Evolutionary conservation across 2,329 filamentous ascomycete genomes (phyloP).

Genomic region (Zalaria obscura): DNA sequence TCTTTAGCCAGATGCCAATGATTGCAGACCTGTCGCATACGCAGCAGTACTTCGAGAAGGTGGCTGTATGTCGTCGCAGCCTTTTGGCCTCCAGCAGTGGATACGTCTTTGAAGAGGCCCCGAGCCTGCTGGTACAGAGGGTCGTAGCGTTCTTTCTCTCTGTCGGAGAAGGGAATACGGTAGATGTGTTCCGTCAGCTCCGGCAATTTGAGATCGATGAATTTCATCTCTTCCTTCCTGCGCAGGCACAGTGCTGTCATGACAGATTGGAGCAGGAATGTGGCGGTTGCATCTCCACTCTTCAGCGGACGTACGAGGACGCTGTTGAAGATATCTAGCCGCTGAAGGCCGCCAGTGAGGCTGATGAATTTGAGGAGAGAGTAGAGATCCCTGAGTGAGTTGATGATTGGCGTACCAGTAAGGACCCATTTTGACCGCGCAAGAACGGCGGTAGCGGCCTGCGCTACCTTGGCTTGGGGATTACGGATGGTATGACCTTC

Average conservation of each 20-base stretch:
- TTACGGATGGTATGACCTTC: conserved; percentile 78
- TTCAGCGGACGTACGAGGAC: conserved; percentile 56
- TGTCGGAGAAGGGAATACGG: conserved; percentile 54
- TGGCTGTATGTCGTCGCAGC: conserved; percentile 49
- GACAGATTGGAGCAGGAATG: conserved; percentile 55
- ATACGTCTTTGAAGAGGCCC: conserved; percentile 50
- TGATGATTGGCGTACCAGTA: conserved; percentile 43
- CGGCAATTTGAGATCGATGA: conserved; percentile 68
- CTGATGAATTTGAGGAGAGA: conserved; percentile 65
- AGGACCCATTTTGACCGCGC: conserved; percentile 67
- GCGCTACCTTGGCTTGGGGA: conserved; percentile 54
- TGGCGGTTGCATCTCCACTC: conserved; percentile 36
- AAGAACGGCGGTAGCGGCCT: conserved; percentile 51
- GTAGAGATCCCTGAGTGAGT: conserved; percentile 62
- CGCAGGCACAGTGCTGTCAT: conserved; percentile 72
- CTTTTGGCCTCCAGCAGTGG: conserved; percentile 19
- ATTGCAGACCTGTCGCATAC: conserved; percentile 75
- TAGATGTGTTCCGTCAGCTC: conserved; percentile 66
- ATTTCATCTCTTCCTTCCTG: conserved; percentile 76
- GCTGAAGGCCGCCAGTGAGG: conserved; percentile 61
- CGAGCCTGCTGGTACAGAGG: conserved; percentile 62
- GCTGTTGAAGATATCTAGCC: conserved; percentile 58
- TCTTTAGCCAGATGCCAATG: conserved; percentile 74
- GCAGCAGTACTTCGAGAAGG: conserved; percentile 67
- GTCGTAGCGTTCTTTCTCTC: conserved; percentile 67